Conservation (phyloP, 2,329 filamentous ascomycete species). For the Nemania sp. region DNA sequence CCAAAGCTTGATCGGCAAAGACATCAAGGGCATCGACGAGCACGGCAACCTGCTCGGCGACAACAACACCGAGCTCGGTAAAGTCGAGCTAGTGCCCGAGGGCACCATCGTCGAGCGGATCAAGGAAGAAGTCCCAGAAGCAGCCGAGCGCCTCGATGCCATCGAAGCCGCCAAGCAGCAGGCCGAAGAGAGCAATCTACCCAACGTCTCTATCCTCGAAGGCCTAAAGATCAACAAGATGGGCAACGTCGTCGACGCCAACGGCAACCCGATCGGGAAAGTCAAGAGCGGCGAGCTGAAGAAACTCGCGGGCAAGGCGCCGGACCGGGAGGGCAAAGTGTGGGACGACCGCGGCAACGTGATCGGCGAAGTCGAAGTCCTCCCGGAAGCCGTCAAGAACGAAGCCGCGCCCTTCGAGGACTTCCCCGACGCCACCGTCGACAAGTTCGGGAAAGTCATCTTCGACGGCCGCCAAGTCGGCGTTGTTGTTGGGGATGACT, state of each 20-base stretch:
- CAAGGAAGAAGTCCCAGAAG: conserved; percentile 39
- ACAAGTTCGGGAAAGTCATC: conserved; percentile 44
- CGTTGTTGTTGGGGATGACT: conserved; percentile 45
- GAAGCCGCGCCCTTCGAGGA: conserved; percentile 42
- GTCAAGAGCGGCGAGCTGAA: conserved; percentile 47
- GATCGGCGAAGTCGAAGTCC: conserved; percentile 46
- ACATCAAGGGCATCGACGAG: conserved; percentile 68
- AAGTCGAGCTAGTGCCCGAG: conserved; percentile 56
- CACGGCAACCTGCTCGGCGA: conserved; percentile 69
- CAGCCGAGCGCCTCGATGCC: conserved; percentile 38
- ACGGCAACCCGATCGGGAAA: conserved; percentile 49
- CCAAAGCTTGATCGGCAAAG: conserved; percentile 53
- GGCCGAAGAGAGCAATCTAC: conserved; percentile 25
- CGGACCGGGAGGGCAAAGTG: conserved; percentile 49
- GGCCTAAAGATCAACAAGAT: conserved; percentile 49
- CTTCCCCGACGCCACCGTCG: conserved; percentile 42
- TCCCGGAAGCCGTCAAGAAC: conserved; percentile 43
- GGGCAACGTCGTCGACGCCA: conserved; percentile 50
- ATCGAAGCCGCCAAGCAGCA: conserved; percentile 41
- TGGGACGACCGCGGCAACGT: conserved; percentile 41
- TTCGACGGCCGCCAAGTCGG: conserved; percentile 43
- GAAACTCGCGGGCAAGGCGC: conserved; percentile 47
- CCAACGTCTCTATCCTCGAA: conserved; percentile 41
- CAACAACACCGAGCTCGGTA: conserved; percentile 66
- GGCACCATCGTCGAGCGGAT: conserved; percentile 44